Base-by-base conservation (phyloP, 768 basidiomycete genomes). In the Lactifluus piperatus region DNA sequence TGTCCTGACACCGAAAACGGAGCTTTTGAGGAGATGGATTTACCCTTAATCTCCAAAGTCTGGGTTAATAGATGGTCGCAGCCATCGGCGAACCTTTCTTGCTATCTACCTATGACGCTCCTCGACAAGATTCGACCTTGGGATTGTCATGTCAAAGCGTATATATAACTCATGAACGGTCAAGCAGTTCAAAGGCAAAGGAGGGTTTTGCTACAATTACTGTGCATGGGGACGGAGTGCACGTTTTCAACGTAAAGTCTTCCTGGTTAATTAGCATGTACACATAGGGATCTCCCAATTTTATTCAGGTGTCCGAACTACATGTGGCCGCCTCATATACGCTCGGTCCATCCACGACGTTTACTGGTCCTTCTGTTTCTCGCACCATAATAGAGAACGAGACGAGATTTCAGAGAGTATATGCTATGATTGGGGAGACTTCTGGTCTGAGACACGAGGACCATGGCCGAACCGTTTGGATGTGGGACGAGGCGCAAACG, bases 181-280 rank as follows among this genome's bases (percentile, higher is more conserved):
- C 71, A 14, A 68, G 70, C 47, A 67, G 59, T 8, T 39, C 54
- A 62, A 67, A 50, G 43, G 56, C 46, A 49, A 74, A 58, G 44
- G 82, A 85, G 39, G 80, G 82, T 27, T 79, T 78, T 74, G 83
- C 79, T 43, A 86, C 86, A 0, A 76, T 88, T 55, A 79, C 86
- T 14, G 84, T 77, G 13, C 86, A 89, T 60, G 79, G 78, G 62
- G 87, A 91, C 56, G 89, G 89, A 30, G 73, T 91, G 39, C 87
- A 91, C 71, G 68, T 91, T 46, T 70, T 87, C 58, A 85, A 91
- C 69, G 88, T 90, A 67, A 65, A 79, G 75, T 20, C 32, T 18
- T n/a, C 22, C 32, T 26, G 20, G 24, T 20, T 24, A 46, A 26
- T 39, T 41, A 26, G 48, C n/a, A 29, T 47, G 18, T 20, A 32